phyloP scores from a whole-genome alignment of 352 stramenopile species.

The Phytophthora melonis region DNA sequence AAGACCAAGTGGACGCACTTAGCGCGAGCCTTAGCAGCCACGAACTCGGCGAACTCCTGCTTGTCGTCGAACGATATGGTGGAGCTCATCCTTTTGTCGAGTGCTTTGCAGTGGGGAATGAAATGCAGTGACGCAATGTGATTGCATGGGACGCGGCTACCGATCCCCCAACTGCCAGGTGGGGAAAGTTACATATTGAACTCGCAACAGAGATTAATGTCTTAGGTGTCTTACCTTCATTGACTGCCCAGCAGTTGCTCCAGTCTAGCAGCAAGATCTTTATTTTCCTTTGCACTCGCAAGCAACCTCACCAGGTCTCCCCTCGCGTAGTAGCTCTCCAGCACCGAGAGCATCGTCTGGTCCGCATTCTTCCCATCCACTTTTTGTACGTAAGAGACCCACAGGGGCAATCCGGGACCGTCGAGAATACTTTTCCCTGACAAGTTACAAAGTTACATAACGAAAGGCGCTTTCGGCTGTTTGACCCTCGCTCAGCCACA shows the following conservation, averaged over 20 bases:
- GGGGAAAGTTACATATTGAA: too few species aligned
- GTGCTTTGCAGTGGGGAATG: not conserved
- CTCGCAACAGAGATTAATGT: too few species aligned
- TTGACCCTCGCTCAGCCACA: not conserved
- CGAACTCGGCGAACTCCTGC: slow-evolving; percentile 46
- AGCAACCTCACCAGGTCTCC: not conserved
- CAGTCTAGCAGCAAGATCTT: not conserved
- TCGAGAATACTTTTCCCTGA: not conserved
- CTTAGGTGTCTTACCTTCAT: not conserved
- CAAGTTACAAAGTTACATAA: not conserved
- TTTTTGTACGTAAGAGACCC: not conserved
- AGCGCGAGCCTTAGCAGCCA: slow-evolving; percentile 28
- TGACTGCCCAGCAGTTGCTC: not conserved
- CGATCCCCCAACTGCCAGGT: not conserved
- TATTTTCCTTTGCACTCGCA: not conserved
- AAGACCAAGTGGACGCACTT: slow-evolving; percentile 22
- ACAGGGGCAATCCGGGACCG: not conserved
- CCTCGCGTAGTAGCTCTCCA: not conserved
- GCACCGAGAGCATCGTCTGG: not conserved
- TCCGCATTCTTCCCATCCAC: not conserved
- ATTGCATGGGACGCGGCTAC: slow-evolving; percentile 5
- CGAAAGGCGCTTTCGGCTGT: not conserved
- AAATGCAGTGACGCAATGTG: slow-evolving; percentile 1
- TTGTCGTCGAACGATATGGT: slow-evolving; percentile 38
- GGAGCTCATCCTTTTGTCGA: slow-evolving; percentile 24